A percentile compares a stretch with the other conserved stretches of the same genome.
These are phyloP conservation scores for Botrytis cinerea DNA, from an alignment of 2,329 filamentous ascomycete genomes.

Conservation along the genomic window DNA sequence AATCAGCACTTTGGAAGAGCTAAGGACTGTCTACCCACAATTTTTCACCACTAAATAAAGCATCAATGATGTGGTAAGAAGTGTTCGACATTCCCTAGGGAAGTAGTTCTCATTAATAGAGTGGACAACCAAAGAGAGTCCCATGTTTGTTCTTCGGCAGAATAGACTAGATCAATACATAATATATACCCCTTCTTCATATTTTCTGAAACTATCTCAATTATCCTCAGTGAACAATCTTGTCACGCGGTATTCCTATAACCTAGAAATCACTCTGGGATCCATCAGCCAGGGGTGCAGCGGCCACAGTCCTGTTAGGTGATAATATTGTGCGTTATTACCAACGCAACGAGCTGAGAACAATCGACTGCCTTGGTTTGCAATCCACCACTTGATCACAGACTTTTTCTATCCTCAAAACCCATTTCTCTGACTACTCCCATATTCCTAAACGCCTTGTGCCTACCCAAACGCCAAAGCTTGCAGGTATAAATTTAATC, in stretches of 20 bases:
- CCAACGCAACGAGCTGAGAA: not conserved
- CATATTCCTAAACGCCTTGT: not conserved
- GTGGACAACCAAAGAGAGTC: not conserved
- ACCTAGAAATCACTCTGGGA: slow-evolving; percentile 77
- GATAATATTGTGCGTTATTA: not conserved
- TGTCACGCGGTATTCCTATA: not conserved
- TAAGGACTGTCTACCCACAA: slow-evolving; percentile 76
- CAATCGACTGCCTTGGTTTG: slow-evolving; percentile 2
- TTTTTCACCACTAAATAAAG: slow-evolving; percentile 68
- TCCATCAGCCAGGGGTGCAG: slow-evolving; percentile 88
- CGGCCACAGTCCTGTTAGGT: slow-evolving; percentile 75
- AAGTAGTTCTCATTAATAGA: slow-evolving; percentile 2
- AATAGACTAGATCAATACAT: slow-evolving; percentile 11
- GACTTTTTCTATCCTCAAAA: not conserved
- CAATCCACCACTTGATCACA: not conserved
- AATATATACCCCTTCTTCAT: not conserved
- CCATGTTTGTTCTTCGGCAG: not conserved
- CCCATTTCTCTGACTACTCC: not conserved
- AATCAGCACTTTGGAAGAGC: slow-evolving; percentile 73
- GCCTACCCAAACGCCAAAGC: slow-evolving; percentile 28
- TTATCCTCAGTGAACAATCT: not conserved
- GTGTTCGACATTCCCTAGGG: slow-evolving; percentile 5
- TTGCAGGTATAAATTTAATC: not conserved
- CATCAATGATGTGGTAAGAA: not conserved
- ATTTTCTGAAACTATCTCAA: not conserved